Evolutionary conservation across 495 filamentous ascomycete species (phyloP).

Genomic region (Penicillium arizonense): DNA sequence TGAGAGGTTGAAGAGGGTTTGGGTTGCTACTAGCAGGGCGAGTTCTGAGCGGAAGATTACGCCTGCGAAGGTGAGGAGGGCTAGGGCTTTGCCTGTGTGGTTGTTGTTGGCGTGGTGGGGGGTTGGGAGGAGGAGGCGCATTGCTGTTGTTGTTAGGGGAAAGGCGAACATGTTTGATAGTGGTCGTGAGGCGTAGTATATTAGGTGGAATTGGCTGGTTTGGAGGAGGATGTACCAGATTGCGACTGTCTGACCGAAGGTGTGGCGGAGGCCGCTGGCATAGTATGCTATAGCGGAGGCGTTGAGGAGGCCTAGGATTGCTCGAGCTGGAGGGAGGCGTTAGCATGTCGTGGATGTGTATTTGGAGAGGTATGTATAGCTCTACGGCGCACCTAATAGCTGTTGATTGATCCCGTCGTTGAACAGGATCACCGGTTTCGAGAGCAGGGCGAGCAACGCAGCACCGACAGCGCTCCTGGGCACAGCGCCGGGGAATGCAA

Average conservation of each 20-base stretch:
- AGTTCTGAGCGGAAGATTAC: constrained; percentile 89
- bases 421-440: constrained; percentile 59
- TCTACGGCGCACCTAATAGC: constrained; percentile 42
- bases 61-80: constrained; percentile 76
- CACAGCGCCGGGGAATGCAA: constrained; percentile 86
- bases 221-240: constrained; percentile 85
- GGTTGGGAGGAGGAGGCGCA: constrained; percentile 66
- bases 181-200: constrained; percentile 90
- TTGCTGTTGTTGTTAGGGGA: constrained; percentile 69
- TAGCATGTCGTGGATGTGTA: neutral
- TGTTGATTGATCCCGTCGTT: constrained; percentile 47
- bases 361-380: neutral
- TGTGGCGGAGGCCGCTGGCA: constrained; percentile 57
- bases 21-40: constrained; percentile 67
- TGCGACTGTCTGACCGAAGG: constrained; percentile 68
- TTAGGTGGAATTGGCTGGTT: constrained; percentile 84
- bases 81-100: constrained; percentile 56
- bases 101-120: constrained; percentile 31
- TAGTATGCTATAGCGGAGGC: constrained; percentile 64
- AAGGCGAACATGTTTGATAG: constrained; percentile 98
- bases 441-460: constrained; percentile 64
- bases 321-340: constrained; percentile 56
- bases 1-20: constrained; percentile 51
- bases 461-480: constrained; percentile 88
- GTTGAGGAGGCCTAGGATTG: constrained; percentile 77